Percentiles rank a stretch among this genome's conserved stretches.
Evolutionary conservation across 306 rosid species (phyloP).

Genomic region (Prinsepia uniflora): DNA sequence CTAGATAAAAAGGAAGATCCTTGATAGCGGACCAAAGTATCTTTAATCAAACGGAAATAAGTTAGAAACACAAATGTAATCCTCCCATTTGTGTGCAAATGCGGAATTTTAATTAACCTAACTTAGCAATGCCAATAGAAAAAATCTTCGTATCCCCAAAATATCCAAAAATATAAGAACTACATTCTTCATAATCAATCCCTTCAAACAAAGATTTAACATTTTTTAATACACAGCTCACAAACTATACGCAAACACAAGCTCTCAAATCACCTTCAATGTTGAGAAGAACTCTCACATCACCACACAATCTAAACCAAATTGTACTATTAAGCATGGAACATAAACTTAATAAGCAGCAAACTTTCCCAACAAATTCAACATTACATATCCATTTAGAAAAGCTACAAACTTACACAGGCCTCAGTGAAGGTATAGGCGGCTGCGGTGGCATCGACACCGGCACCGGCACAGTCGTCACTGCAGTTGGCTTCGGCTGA

Average conservation of each 20-base stretch:
- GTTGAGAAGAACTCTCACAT: constrained; percentile 2
- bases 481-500: constrained; percentile 20
- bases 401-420: constrained; percentile 56
- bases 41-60: background rate
- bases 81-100: background rate
- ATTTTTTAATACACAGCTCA: constrained; percentile 17
- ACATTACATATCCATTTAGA: background rate
- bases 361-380: constrained; percentile 9
- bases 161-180: background rate
- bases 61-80: background rate
- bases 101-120: constrained; percentile 8
- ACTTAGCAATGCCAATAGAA: constrained; percentile 6
- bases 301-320: constrained; percentile 4
- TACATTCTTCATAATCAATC: background rate
- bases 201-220: constrained; percentile 10
- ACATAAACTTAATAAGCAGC: constrained; percentile 5
- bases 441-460: constrained; percentile 42
- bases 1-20: background rate
- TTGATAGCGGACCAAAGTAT: background rate
- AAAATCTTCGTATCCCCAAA: background rate
- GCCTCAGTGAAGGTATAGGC: constrained; percentile 48
- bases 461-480: constrained; percentile 33
- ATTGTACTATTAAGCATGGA: background rate
- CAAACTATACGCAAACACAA: background rate
- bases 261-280: constrained; percentile 15